Percentiles rank a stretch among this genome's conserved stretches.
Conservation (phyloP, 1,284 basidiomycete species). For the Leccinum subrobustum region DNA sequence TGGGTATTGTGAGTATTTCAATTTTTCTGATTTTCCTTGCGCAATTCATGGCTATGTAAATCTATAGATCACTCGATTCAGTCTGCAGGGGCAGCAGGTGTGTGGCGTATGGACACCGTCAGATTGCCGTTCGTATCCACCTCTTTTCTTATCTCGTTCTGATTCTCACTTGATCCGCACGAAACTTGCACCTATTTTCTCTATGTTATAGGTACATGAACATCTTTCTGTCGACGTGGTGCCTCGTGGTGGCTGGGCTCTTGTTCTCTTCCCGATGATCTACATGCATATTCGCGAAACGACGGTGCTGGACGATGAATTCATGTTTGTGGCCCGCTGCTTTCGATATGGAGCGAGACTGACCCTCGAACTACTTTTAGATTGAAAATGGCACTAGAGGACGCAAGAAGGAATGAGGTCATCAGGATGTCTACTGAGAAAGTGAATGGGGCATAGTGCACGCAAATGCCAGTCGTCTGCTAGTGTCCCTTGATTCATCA, state of each 20-base stretch:
- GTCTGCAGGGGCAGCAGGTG: slow-evolving; percentile 36
- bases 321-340: slow-evolving; percentile 11
- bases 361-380: neutral
- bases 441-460: neutral
- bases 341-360: neutral
- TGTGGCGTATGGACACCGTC: slow-evolving; percentile 37
- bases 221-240: slow-evolving; percentile 35
- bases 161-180: too few species aligned
- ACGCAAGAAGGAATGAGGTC: neutral
- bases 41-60: neutral
- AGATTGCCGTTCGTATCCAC: slow-evolving; percentile 20
- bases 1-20: slow-evolving; percentile 37
- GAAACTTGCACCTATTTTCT: too few species aligned
- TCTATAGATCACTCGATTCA: slow-evolving; percentile 35
- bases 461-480: neutral
- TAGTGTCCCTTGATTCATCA: neutral
- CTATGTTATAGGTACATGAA: slow-evolving; percentile 14
- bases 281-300: slow-evolving; percentile 31
- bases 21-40: neutral
- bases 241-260: slow-evolving; percentile 29
- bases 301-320: slow-evolving; percentile 32
- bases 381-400: slow-evolving; percentile 4
- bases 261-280: slow-evolving; percentile 36
- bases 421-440: neutral
- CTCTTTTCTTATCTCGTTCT: neutral